Evolutionary conservation across 345 rosid species (phyloP).

Genomic region (Diplotaxis tenuifolia): DNA sequence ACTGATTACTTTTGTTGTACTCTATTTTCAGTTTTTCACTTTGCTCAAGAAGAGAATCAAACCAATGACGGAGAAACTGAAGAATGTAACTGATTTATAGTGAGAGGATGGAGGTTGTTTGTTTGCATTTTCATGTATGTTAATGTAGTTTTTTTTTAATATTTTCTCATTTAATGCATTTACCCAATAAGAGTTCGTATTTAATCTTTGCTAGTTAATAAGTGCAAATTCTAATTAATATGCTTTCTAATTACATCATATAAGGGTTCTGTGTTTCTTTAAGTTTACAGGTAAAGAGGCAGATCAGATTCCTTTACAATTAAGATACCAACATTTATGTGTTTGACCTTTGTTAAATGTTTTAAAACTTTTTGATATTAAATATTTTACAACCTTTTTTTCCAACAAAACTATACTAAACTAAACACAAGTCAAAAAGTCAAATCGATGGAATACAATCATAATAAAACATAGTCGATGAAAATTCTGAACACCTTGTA

Average conservation of each 20-base stretch:
- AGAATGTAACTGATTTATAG: neutral
- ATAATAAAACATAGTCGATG: too few relatives aligned
- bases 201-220: neutral
- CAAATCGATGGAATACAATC: too few relatives aligned
- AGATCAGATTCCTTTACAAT: neutral
- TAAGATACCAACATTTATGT: too few relatives aligned
- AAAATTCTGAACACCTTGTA: too few relatives aligned
- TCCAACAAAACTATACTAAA: too few relatives aligned
- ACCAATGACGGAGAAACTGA: neutral
- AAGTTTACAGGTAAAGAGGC: neutral
- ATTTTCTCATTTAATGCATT: constrained; percentile 17
- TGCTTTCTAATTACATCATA: constrained; percentile 3
- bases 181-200: neutral
- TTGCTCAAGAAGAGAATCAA: neutral
- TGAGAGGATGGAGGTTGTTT: constrained; percentile 8
- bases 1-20: neutral
- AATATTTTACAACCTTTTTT: too few relatives aligned
- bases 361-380: too few relatives aligned
- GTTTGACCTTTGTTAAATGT: too few relatives aligned
- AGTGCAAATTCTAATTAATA: neutral
- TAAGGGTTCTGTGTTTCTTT: neutral
- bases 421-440: too few relatives aligned
- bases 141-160: neutral
- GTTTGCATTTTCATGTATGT: neutral
- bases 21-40: neutral